A percentile compares a stretch with the other conserved stretches of the same genome.
Conservation (phyloP, 495 filamentous ascomycete genomes). For the Tuber borchii region DNA sequence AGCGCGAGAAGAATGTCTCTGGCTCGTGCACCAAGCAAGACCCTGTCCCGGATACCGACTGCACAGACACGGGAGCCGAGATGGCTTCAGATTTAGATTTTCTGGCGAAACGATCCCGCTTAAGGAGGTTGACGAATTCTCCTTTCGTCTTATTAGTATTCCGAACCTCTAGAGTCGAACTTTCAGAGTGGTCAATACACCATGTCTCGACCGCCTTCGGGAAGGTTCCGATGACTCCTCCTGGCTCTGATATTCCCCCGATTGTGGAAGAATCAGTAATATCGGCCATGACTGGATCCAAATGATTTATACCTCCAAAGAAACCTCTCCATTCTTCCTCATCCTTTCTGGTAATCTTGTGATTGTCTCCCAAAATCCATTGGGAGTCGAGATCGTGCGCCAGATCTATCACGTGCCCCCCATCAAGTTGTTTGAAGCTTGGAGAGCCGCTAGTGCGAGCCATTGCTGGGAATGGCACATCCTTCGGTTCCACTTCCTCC, state of each 20-base stretch:
- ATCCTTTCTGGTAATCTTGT: neutral
- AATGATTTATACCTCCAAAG: neutral
- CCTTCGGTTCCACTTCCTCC: neutral
- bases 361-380: neutral
- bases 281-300: neutral
- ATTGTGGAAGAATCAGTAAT: neutral
- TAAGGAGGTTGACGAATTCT: neutral
- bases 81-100: neutral
- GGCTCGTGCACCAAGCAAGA: neutral
- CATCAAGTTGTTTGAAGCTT: neutral
- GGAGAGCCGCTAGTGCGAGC: neutral
- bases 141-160: neutral
- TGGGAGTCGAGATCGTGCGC: neutral
- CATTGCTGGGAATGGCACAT: neutral
- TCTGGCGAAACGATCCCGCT: neutral
- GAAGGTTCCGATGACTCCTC: neutral
- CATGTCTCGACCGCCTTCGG: neutral
- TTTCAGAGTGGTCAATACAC: neutral
- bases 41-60: neutral
- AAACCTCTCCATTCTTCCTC: neutral
- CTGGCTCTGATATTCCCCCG: neutral
- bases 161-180: neutral
- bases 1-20: neutral
- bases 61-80: neutral
- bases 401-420: neutral